A percentile compares a stretch with the other conserved stretches of the same genome.
Conservation (phyloP, 169 alveolate genomes). For the Cryptosporidium sp. region DNA sequence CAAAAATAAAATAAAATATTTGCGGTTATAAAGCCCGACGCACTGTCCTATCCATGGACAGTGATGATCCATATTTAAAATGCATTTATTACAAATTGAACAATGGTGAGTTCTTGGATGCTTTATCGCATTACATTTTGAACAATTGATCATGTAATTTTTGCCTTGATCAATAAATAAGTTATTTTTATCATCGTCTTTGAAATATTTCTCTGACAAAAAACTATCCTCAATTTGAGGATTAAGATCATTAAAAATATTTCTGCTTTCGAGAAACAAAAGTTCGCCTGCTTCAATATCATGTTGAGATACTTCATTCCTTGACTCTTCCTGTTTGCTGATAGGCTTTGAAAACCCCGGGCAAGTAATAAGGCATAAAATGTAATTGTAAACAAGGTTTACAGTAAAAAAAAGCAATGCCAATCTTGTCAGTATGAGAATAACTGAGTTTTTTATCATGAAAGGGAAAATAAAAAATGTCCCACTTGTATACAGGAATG, state of each 20-base stretch:
- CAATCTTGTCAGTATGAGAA: conserved; percentile 6
- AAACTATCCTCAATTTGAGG: not conserved
- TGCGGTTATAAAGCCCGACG: conserved; percentile 90
- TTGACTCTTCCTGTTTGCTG: not conserved
- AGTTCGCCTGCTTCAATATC: conserved; percentile 8
- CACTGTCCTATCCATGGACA: conserved; percentile 92
- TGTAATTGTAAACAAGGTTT: conserved; percentile 60
- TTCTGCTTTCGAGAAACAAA: not conserved
- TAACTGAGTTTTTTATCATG: not conserved
- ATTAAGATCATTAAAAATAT: not conserved
- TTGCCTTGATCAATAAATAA: not conserved
- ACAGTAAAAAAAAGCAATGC: conserved; percentile 27
- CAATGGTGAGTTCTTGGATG: conserved; percentile 91
- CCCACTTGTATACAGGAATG: conserved; percentile 64
- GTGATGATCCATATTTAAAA: conserved; percentile 92
- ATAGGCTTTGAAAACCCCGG: conserved; percentile 49
- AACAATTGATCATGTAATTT: conserved; percentile 2
- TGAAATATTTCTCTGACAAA: not conserved
- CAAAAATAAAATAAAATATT: conserved; percentile 83
- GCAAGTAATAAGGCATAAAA: conserved; percentile 15
- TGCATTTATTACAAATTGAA: conserved; percentile 88
- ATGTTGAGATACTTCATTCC: not conserved
- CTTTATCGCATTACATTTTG: conserved; percentile 67
- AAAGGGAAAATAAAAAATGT: conserved; percentile 59
- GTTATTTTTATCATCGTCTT: not conserved